These are phyloP conservation scores for Fusarium pininemorale DNA, from an alignment of 2,329 filamentous ascomycete species.

Conservation along the genomic window DNA sequence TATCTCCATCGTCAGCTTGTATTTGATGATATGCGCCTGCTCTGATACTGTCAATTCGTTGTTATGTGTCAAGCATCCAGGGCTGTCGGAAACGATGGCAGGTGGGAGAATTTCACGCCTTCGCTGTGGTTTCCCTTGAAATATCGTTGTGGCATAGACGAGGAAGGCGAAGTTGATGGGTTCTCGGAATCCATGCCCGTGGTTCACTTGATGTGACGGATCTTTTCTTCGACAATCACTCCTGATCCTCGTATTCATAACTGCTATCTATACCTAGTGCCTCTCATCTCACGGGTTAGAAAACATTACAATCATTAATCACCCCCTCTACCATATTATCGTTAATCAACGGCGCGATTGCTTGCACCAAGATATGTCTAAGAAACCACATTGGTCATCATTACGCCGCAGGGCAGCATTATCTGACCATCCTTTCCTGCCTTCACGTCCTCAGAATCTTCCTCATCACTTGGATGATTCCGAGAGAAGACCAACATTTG, in stretches of 20 bases:
- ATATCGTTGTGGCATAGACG: not conserved
- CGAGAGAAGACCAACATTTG: conserved; percentile 5
- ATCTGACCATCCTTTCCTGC: not conserved
- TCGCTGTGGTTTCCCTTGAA: not conserved
- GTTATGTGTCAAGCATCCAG: not conserved
- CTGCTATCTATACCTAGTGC: not conserved
- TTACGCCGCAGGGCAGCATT: not conserved
- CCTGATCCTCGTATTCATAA: not conserved
- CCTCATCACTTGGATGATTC: not conserved
- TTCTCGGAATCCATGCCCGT: too few relatives aligned
- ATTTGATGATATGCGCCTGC: not conserved
- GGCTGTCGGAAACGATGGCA: not conserved
- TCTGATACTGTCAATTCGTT: not conserved
- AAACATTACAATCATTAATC: not conserved
- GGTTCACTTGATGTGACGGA: not conserved
- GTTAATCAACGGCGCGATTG: not conserved
- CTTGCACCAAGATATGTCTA: not conserved
- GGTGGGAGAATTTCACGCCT: not conserved
- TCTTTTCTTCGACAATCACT: not conserved
- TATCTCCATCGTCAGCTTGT: not conserved
- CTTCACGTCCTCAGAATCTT: not conserved
- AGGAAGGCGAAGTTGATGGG: not conserved
- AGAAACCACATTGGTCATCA: conserved; percentile 14
- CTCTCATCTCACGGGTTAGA: not conserved
- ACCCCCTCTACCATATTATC: not conserved